Base-by-base conservation (phyloP, 371 early-diverging fungal genomes). In the Mucor ambiguus region DNA sequence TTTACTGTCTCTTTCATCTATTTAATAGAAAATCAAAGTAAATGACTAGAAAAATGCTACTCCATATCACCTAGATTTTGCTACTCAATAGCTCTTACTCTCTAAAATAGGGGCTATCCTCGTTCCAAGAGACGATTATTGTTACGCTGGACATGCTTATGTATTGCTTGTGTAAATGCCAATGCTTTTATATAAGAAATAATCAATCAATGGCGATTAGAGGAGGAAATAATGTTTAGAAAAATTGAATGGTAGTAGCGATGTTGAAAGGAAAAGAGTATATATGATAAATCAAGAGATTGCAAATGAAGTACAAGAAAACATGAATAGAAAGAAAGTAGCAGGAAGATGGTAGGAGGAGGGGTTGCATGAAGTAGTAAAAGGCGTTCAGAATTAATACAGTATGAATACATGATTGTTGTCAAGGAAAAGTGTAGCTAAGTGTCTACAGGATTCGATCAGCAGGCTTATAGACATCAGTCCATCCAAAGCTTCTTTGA, bases 401-500 rank as follows among this genome's bases (percentile, higher is more conserved):
- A 18, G 18, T 41, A 4, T 41, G 41, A 41, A 18, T 41, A 41
- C 18, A 5, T 41, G 41, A 5, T 18, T 41, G 16, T 41, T 18
- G 41, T 41, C 11, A 16, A 26, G 6, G 28, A 52, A 28, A 4
- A 14, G 14, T 11, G 6, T 26, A 26, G 12, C 6, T 6, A 4
- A 28, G 11, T 49, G 49, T 44, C 49, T 46, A 61, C 52, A 44
- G 55, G 24, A 67, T 67, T 18, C 16, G 56, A 43, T 69, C 70
- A 11, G 54, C 52, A 43, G 70, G 55, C 28, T 58, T 61, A 30
- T 71, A 66, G 16, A 74, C 74, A 64, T 74, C 79, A 20, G 77
- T 82, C 85, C 89, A 91, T 55, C 80, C 85, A 55, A 89, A 77
- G 61, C 85, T 88, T 74, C 83, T 84, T 69, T 92, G 80, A 29